Conservation (phyloP, 805 yeast species). For the Cyberlindnera petersonii region DNA sequence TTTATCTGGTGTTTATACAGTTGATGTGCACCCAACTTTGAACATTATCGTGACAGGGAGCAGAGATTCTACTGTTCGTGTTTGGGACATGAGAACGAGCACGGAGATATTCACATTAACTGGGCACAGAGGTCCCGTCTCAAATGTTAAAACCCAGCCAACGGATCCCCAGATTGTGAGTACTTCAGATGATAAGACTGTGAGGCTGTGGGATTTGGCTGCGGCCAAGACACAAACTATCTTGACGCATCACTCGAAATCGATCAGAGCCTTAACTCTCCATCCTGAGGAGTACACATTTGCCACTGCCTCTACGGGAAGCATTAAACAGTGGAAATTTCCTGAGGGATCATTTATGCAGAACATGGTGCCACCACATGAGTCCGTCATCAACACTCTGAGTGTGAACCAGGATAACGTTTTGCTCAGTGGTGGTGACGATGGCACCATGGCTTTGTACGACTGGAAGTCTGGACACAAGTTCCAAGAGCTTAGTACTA, state of each 20-base stretch:
- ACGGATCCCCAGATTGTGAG: constrained; percentile 85
- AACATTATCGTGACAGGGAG: constrained; percentile 86
- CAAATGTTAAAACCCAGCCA: constrained; percentile 60
- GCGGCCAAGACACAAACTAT: constrained; percentile 71
- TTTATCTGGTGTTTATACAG: constrained; percentile 79
- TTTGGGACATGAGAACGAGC: constrained; percentile 91
- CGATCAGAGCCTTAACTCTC: constrained; percentile 67
- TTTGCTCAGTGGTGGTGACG: constrained; percentile 78
- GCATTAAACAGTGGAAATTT: constrained; percentile 76
- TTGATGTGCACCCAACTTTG: constrained; percentile 82
- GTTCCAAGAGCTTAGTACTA: constrained; percentile 50
- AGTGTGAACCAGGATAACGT: constrained; percentile 57
- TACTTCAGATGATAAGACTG: constrained; percentile 79
- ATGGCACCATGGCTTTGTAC: constrained; percentile 72
- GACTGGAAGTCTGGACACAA: constrained; percentile 72
- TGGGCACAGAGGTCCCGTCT: constrained; percentile 79
- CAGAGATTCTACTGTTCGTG: constrained; percentile 77
- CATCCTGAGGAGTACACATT: constrained; percentile 72
- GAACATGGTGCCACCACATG: constrained; percentile 42
- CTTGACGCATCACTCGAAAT: constrained; percentile 79
- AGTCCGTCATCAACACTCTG: constrained; percentile 63
- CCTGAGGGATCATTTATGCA: constrained; percentile 75
- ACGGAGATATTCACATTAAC: constrained; percentile 68
- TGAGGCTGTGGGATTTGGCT: constrained; percentile 85
- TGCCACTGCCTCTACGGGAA: constrained; percentile 77